Evolutionary conservation across 2,329 filamentous ascomycete genomes (phyloP), one percentile per base, ranked within the genome.

Genomic region (Calonectria honghensis): DNA sequence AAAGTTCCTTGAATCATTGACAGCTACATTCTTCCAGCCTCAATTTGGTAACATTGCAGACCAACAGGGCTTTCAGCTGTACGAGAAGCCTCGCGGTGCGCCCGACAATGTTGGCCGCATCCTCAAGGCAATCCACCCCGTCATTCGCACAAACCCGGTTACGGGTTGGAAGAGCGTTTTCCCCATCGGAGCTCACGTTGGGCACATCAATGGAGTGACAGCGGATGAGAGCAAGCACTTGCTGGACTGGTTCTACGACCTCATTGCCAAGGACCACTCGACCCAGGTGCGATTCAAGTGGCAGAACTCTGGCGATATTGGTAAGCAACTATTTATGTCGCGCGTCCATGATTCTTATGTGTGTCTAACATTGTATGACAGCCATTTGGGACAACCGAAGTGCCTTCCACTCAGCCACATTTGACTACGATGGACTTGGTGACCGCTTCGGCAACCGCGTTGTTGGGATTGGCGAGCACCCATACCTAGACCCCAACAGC

Each of bases 381-480:
- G 90, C 89, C 1, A 90, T 91, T 75, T 91, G 90, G 90, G 90
- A 92, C 75, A 91, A 91, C 77, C 84, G 90, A 10, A 88, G 86
- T n/a, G 88, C 88, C 1, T 91, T 88, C 77, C 90, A 92, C 76
- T 86, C 88, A 2, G 90, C 89, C 0, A 91, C 89, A 0, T 86
- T 86, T 16, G 90, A 91, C 76, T 89, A 90, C 76, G 82, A 88
- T 52, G 85, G 83, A 1, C 79, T 86, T 10, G 90, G 89, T 0
- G 85, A 89, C 75, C 81, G 90, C 5, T 85, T 84, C 11, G 90
- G 90, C 0, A 86, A 87, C 39, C 81, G 90, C 1, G 88, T 86
- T 3, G 89, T 91, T 10, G 88, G 89, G 6, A 77, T 91, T 18
- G 90, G 90, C 0, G 90, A 73, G 67, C 67, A 73, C 29, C 72